A percentile compares a stretch with the other conserved stretches of the same genome.
Evolutionary conservation across 352 stramenopile genomes (phyloP).

Genomic region (Plasmopara halstedii): DNA sequence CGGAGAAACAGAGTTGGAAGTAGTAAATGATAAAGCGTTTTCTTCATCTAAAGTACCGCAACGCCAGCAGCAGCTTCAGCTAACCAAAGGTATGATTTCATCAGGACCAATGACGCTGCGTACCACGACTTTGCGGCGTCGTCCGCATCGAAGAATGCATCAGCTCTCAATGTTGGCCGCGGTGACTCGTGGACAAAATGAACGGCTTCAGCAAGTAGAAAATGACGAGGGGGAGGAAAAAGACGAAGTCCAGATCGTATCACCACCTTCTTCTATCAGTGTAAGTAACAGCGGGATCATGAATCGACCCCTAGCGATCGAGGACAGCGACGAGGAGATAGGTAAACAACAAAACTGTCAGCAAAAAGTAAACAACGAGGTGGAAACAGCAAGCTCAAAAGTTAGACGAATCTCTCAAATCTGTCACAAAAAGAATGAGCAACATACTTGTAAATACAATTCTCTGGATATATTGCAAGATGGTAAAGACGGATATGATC

Average conservation of each 20-base stretch:
- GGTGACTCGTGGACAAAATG: constrained; percentile 17
- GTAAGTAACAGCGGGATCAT: constrained; percentile 16
- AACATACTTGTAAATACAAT: constrained; percentile 43
- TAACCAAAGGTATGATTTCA: constrained; percentile 9
- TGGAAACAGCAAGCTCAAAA: neutral
- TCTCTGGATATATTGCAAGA: constrained; percentile 42
- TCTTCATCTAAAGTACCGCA: constrained; percentile 1
- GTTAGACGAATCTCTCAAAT: constrained; percentile 53
- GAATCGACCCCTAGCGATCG: constrained; percentile 28
- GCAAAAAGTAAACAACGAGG: neutral
- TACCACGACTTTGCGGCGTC: constrained; percentile 10
- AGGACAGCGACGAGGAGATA: constrained; percentile 57
- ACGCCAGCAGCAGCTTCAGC: constrained; percentile 15
- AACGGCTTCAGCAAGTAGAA: constrained; percentile 7
- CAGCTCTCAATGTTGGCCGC: constrained; percentile 24
- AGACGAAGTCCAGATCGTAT: constrained; percentile 51
- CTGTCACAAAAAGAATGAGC: constrained; percentile 43
- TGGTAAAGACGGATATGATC: constrained; percentile 25
- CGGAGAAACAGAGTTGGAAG: constrained; percentile 6
- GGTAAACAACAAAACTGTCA: constrained; percentile 8
- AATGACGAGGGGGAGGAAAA: constrained; percentile 29
- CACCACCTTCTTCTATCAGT: constrained; percentile 25
- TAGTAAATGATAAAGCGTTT: neutral
- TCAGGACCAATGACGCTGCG: constrained; percentile 19
- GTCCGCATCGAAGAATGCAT: constrained; percentile 17